These are phyloP conservation scores for Diutina pseudorugosa DNA, from an alignment of 1,139 yeast genomes.

Conservation along the genomic window DNA sequence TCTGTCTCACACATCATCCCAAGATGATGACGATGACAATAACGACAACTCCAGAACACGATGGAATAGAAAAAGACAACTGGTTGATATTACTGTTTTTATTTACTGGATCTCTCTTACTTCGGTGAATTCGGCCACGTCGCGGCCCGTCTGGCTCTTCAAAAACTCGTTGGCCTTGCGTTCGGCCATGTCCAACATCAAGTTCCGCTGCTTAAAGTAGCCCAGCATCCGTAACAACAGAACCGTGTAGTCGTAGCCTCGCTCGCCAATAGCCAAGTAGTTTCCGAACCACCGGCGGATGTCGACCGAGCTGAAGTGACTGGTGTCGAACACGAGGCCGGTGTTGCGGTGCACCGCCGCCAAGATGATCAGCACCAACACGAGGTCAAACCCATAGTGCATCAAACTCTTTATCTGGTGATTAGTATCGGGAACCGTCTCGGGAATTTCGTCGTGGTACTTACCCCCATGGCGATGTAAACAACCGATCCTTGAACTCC, in stretches of 20 bases:
- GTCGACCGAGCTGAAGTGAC: conserved; percentile 37
- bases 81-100: not conserved
- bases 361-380: conserved; percentile 46
- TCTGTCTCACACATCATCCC: too few species aligned
- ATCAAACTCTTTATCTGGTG: conserved; percentile 8
- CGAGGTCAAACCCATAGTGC: conserved; percentile 47
- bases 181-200: conserved; percentile 24
- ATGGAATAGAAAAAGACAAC: too few species aligned
- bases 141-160: conserved; percentile 1
- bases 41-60: too few species aligned
- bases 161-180: conserved; percentile 15
- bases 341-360: conserved; percentile 59
- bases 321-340: conserved; percentile 40
- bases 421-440: not conserved
- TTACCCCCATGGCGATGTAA: conserved; percentile 1
- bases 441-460: not conserved
- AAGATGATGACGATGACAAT: too few species aligned
- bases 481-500: not conserved
- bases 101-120: not conserved
- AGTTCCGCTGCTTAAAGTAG: conserved; percentile 31
- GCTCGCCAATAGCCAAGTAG: conserved; percentile 44
- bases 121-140: not conserved
- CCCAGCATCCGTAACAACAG: conserved; percentile 27
- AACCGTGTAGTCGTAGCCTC: conserved; percentile 34
- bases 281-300: conserved; percentile 40